Evolutionary conservation across 257 asterid species (phyloP).

Genomic region (Parsonsia alboflavescens): DNA sequence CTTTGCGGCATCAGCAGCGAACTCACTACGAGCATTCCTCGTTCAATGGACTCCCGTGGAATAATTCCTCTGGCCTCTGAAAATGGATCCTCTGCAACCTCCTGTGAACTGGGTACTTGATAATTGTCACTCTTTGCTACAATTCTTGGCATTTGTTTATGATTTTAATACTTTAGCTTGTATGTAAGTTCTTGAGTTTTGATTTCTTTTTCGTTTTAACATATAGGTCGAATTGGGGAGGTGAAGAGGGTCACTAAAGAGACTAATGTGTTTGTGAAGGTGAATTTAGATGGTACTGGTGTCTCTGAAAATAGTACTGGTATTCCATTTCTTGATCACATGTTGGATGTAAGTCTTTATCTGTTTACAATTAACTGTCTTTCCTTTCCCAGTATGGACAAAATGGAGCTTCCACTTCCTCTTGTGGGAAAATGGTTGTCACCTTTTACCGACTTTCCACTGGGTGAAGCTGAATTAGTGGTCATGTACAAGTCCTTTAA

Average conservation of each 20-base stretch:
- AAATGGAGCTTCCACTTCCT: not conserved
- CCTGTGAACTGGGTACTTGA: slow-evolving; percentile 36
- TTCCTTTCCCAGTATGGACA: not conserved
- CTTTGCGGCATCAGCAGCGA: slow-evolving; percentile 8
- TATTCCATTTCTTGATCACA: slow-evolving; percentile 90
- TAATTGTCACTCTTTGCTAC: not conserved
- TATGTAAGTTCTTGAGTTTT: not conserved
- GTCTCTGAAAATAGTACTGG: slow-evolving; percentile 76
- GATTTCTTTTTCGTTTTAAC: not conserved
- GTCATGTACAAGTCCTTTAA: not conserved
- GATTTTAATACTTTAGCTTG: not conserved
- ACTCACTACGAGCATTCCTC: slow-evolving; percentile 12
- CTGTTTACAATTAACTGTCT: not conserved
- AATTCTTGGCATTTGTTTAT: not conserved
- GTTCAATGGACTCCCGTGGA: slow-evolving; percentile 33
- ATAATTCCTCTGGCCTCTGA: slow-evolving; percentile 30
- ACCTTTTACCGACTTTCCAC: not conserved
- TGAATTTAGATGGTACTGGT: slow-evolving; percentile 85
- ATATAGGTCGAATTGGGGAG: slow-evolving; percentile 70
- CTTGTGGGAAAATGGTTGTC: not conserved
- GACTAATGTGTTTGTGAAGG: slow-evolving; percentile 77
- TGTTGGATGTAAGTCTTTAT: slow-evolving; percentile 73
- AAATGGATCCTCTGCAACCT: slow-evolving; percentile 46
- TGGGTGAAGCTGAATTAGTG: not conserved
- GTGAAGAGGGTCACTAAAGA: slow-evolving; percentile 89